phyloP scores from a whole-genome alignment of 1,284 basidiomycete species.

The Trametes versicolor region DNA sequence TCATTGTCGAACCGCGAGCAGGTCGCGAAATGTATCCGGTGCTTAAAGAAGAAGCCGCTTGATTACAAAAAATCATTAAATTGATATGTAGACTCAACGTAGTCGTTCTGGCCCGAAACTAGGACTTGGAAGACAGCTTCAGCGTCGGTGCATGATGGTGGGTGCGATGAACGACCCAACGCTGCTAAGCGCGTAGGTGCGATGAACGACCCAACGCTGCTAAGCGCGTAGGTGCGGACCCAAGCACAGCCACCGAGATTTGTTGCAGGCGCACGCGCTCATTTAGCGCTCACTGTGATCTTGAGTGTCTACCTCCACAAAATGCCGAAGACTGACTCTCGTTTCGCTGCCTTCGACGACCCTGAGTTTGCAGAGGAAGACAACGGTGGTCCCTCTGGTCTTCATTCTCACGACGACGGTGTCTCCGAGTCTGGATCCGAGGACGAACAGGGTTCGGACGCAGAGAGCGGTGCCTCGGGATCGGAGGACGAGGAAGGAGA shows the following conservation, averaged over 20 bases:
- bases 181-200: background rate
- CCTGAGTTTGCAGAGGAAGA: slow-evolving; percentile 35
- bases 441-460: slow-evolving; percentile 33
- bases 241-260: slow-evolving; percentile 24
- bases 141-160: too few relatives aligned
- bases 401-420: slow-evolving; percentile 11
- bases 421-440: background rate
- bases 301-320: slow-evolving; percentile 1
- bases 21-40: too few relatives aligned
- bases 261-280: slow-evolving; percentile 27
- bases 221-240: background rate
- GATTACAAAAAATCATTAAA: too few relatives aligned
- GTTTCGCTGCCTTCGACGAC: slow-evolving; percentile 39
- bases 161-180: too few relatives aligned
- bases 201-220: background rate
- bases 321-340: slow-evolving; percentile 35
- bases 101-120: too few relatives aligned
- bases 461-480: slow-evolving; percentile 39
- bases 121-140: too few relatives aligned
- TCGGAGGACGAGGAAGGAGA: slow-evolving; percentile 40
- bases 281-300: slow-evolving; percentile 14
- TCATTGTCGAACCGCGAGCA: too few relatives aligned
- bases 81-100: too few relatives aligned
- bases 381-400: slow-evolving; percentile 13
- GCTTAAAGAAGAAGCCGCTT: too few relatives aligned